Percentiles rank a stretch among this genome's conserved stretches.
Conservation (phyloP, 257 asterid species). For the Cinchona pubescens region DNA sequence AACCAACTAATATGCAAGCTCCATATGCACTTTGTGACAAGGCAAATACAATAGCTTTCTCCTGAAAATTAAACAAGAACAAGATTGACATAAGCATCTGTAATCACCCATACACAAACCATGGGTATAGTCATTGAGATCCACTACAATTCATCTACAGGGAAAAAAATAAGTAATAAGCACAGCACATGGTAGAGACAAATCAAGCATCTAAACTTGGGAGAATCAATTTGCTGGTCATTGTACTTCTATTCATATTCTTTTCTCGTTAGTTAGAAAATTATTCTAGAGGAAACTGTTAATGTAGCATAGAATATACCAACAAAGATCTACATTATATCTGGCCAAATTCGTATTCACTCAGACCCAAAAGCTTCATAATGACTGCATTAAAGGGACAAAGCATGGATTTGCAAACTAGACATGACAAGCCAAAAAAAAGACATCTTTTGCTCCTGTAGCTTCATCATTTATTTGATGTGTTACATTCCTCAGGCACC, state of each 20-base stretch:
- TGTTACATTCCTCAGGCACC: neutral
- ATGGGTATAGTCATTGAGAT: neutral
- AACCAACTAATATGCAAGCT: slow-evolving; percentile 66
- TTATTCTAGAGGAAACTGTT: neutral
- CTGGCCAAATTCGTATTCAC: neutral
- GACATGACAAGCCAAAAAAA: too few species aligned
- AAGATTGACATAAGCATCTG: slow-evolving; percentile 17
- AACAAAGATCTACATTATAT: neutral
- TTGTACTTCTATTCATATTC: neutral
- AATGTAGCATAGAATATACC: neutral
- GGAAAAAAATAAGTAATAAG: neutral
- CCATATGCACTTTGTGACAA: slow-evolving; percentile 90
- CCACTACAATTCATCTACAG: neutral
- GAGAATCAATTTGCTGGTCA: neutral
- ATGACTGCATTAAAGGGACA: neutral
- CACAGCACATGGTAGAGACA: neutral
- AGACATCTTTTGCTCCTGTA: neutral
- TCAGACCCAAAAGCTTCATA: neutral
- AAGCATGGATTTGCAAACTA: too few species aligned
- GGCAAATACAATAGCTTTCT: slow-evolving; percentile 72
- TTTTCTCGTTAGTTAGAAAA: neutral
- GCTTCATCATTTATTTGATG: neutral
- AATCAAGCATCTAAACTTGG: neutral
- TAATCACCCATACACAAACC: neutral
- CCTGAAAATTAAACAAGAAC: slow-evolving; percentile 51